Evolutionary conservation across 1,139 yeast genomes (phyloP), one percentile per base, ranked within the genome.

Genomic region (Arxiozyma slooffiae): DNA sequence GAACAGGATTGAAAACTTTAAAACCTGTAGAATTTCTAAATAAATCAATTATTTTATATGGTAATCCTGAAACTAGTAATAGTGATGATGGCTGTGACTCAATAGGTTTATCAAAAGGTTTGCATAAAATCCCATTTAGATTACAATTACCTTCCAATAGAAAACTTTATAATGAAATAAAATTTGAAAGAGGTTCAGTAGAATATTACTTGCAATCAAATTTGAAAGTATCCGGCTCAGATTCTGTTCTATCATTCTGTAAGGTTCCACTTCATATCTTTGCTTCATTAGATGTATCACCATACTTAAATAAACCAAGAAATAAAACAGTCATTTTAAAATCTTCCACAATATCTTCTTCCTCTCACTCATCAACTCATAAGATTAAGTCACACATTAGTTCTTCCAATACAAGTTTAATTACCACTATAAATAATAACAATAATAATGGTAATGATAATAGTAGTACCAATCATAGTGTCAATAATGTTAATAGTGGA

Each of bases 131-230:
- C 64, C 95, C 95, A 16, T 89, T 89, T 61, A 80, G 84, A 48
- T 86, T 88, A 44, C 82, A 79, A 56, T 72, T 89, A 30, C 96
- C 96, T 1, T 46, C 36, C 23, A 46, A 47, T 57, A 80, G 78
- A 58, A 76, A 85, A 55, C 74, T 87, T 4, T 82, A 76, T 64
- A 84, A 92, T 26, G 81, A 90, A 52, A 77, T 89, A 26, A 85
- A 82, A 57, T 89, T 89, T 61, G 96, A 90, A 57, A 81, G 83
- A 58, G 97, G 97, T 9, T 77, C 87, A 20, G 85, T 89, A n/a
- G 67, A 78, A 9, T 88, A 89, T 64, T 67, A 71, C 37, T 68
- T 89, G 45, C 75, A 79, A 50, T 84, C 87, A 1, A 71, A 79
- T 2, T 71, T 85, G 34, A 55, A 53, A 41, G 37, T 38, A 14